Evolutionary conservation across 345 rosid genomes (phyloP), one percentile per base, ranked within the genome.

Genomic region (Populus euphratica): DNA sequence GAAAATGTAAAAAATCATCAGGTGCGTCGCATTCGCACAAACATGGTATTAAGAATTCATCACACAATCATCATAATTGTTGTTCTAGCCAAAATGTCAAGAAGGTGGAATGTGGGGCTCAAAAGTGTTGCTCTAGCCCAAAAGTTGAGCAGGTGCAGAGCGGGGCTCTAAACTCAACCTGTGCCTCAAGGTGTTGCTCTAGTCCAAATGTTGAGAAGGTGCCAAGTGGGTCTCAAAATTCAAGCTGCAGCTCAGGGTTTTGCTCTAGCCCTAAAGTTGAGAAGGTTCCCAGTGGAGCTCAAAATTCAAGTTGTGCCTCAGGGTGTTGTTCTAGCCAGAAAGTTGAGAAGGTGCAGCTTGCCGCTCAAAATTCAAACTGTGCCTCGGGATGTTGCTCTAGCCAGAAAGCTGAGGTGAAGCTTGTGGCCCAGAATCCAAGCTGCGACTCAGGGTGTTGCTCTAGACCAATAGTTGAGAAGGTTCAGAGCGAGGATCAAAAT

Each of bases 1-100:
- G 83, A 35, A 84, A 81, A 44, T 79, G 85, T 47, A 73, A 81
- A 66, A 76, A 80, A 65, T 72, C 81, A 29, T 11, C 75, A 21
- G 64, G 39, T 21, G 50, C 23, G 21, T 23, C 12, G 12, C 33
- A 70, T 35, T 56, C n/a, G 9, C 33, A 62, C 16, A 81, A 77
- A 21, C 17, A 70, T 31, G 65, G 69, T n/a, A n/a, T 61, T 49
- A 41, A 47, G 31, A 38, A 64, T 44, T 73, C 77, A 7, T 23
- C 81, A 18, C 68, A 69, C 35, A 27, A 33, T 56, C 43, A 73
- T 33, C 72, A 64, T 56, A 75, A 47, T 23, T 74, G 81, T 29
- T 72, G 75, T 33, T 50, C 74, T 20, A 29, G 66, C 27, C 23
- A 25, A 41, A 74, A 76, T 5, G 50, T 47, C 50, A 14, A 47